Evolutionary conservation across 2,329 filamentous ascomycete genomes (phyloP).

Genomic region (Penicillium italicum): DNA sequence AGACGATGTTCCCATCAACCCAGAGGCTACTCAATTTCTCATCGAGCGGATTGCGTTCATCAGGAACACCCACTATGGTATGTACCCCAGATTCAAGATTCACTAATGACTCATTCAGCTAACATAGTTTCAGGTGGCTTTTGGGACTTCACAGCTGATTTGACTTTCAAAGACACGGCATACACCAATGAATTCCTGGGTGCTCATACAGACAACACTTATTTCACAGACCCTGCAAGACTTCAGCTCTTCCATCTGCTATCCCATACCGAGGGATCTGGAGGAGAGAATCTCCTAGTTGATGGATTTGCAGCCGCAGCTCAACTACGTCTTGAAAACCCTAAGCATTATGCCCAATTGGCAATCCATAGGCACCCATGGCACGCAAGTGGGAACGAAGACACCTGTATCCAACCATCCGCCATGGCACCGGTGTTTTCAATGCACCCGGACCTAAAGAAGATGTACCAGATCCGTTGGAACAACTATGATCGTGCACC

Average conservation of each 20-base stretch:
- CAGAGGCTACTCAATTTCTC: constrained; percentile 68
- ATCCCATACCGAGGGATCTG: constrained; percentile 63
- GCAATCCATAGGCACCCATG: constrained; percentile 59
- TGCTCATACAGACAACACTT: constrained; percentile 91
- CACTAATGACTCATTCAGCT: not conserved
- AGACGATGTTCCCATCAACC: constrained; percentile 62
- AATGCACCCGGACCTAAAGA: constrained; percentile 45
- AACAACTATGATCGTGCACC: constrained; percentile 85
- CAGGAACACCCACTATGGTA: constrained; percentile 85
- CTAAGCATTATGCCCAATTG: constrained; percentile 57
- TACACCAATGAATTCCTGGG: constrained; percentile 82
- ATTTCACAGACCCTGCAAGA: constrained; percentile 88
- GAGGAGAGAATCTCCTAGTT: constrained; percentile 76
- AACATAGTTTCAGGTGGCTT: constrained; percentile 52
- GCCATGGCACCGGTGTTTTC: constrained; percentile 69
- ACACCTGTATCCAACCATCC: constrained; percentile 73
- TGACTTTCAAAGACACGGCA: constrained; percentile 82
- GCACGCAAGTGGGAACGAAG: constrained; percentile 84
- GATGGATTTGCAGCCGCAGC: constrained; percentile 76
- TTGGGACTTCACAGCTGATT: constrained; percentile 85
- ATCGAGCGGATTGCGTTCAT: constrained; percentile 82
- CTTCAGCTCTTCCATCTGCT: constrained; percentile 91
- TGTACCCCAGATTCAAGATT: constrained; percentile 7
- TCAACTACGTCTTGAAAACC: constrained; percentile 55
- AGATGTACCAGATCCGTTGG: constrained; percentile 72